Evolutionary conservation across 345 rosid species (phyloP).

Genomic region (Zanthoxylum bungeanum): DNA sequence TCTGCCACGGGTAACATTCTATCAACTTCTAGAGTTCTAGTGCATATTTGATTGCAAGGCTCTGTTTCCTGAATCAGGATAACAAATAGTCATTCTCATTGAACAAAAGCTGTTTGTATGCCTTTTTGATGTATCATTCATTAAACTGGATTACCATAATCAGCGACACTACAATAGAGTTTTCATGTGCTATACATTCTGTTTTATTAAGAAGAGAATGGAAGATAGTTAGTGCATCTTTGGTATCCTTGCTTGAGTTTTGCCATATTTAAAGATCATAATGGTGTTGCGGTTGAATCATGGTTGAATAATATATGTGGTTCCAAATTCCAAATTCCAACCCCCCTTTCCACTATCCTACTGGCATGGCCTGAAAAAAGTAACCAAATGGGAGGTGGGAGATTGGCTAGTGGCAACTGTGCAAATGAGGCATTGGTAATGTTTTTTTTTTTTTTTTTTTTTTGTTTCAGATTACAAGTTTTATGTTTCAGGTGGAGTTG

Average conservation of each 20-base stretch:
- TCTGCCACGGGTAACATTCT: neutral
- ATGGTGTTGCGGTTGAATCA: neutral
- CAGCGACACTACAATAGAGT: neutral
- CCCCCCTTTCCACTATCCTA: neutral
- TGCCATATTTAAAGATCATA: neutral
- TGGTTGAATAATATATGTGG: neutral
- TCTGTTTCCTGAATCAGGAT: neutral
- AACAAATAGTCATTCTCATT: neutral
- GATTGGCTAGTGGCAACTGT: too few species aligned
- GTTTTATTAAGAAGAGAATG: neutral
- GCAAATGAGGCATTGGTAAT: too few species aligned
- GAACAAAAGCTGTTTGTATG: neutral
- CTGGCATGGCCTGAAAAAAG: too few species aligned
- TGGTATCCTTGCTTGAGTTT: neutral
- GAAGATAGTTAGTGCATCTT: constrained; percentile 5
- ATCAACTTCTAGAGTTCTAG: neutral
- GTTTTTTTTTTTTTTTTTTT: too few species aligned
- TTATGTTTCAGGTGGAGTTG: too few species aligned
- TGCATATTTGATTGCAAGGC: neutral
- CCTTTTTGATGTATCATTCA: neutral
- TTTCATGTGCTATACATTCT: neutral
- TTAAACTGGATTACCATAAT: neutral
- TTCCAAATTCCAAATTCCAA: too few species aligned
- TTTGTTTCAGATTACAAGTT: too few species aligned
- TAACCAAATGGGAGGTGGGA: too few species aligned